Conservation (phyloP, 345 rosid species). For the Combretum micranthum region DNA sequence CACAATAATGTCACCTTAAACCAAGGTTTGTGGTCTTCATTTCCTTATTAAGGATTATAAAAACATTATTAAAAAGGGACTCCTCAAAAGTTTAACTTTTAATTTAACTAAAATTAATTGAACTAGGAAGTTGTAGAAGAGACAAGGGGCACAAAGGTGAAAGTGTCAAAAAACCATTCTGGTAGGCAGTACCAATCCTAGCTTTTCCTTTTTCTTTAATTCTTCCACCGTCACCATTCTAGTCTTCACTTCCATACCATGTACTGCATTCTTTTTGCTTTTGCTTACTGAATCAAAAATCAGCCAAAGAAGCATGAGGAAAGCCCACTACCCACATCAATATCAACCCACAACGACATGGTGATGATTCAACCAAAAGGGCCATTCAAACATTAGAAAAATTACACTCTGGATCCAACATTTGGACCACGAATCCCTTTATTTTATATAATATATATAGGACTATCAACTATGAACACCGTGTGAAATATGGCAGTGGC, state of each 20-base stretch:
- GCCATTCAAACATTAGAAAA: conserved; percentile 3
- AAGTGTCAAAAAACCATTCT: conserved; percentile 15
- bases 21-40: too few species aligned
- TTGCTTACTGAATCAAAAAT: conserved; percentile 31
- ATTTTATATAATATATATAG: too few species aligned
- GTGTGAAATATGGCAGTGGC: conserved; percentile 1
- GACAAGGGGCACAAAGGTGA: conserved; percentile 1
- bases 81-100: too few species aligned
- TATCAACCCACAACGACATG: conserved; percentile 2
- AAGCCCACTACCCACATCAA: conserved; percentile 4
- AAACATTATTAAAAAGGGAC: too few species aligned
- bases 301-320: conserved; percentile 11
- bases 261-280: conserved; percentile 8
- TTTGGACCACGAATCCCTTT: neutral
- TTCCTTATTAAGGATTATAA: too few species aligned
- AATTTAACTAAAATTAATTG: too few species aligned
- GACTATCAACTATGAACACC: neutral
- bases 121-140: too few species aligned
- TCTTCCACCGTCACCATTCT: conserved; percentile 19
- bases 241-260: conserved; percentile 18
- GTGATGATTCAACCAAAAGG: neutral
- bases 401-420: conserved; percentile 11
- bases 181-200: conserved; percentile 38
- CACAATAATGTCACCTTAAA: too few species aligned
- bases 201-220: conserved; percentile 27